phyloP scores from a whole-genome alignment of 1,284 basidiomycete genomes.

The Xanthoconium separans region DNA sequence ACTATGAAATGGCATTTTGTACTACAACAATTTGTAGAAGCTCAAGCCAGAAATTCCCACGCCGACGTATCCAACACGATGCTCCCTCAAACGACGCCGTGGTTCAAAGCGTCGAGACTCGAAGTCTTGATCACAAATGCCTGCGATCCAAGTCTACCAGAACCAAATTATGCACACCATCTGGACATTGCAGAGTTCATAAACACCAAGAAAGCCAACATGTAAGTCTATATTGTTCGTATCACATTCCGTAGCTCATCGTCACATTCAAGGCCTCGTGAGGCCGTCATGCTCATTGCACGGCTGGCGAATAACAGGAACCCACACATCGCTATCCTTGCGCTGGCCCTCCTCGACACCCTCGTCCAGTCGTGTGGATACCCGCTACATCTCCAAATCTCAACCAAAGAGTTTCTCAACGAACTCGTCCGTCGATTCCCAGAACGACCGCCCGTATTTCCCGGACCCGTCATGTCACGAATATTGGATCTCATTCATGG shows the following conservation, averaged over 20 bases:
- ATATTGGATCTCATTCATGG: slow-evolving; percentile 92
- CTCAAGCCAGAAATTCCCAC: neutral
- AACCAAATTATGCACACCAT: slow-evolving; percentile 91
- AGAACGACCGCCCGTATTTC: slow-evolving; percentile 94
- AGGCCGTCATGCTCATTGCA: slow-evolving; percentile 83
- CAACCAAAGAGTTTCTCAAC: slow-evolving; percentile 99
- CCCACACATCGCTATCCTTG: slow-evolving; percentile 84
- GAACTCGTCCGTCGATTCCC: slow-evolving; percentile 98
- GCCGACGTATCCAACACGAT: slow-evolving; percentile 5
- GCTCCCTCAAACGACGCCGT: slow-evolving; percentile 28
- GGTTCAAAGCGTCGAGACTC: slow-evolving; percentile 56
- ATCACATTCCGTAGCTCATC: neutral
- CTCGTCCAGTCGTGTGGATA: slow-evolving; percentile 97
- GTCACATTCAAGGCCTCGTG: slow-evolving; percentile 65
- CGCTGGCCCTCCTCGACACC: slow-evolving; percentile 85
- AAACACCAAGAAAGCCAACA: slow-evolving; percentile 96
- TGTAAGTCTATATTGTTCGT: slow-evolving; percentile 47
- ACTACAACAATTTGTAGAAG: too few relatives aligned
- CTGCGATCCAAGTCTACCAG: slow-evolving; percentile 83
- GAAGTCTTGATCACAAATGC: slow-evolving; percentile 78
- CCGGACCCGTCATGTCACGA: slow-evolving; percentile 90
- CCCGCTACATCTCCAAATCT: slow-evolving; percentile 94
- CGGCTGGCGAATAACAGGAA: slow-evolving; percentile 87
- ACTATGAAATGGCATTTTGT: too few relatives aligned
- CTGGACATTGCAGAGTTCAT: slow-evolving; percentile 93